Base-by-base conservation (phyloP, 768 basidiomycete species). In the Russula foetens region DNA sequence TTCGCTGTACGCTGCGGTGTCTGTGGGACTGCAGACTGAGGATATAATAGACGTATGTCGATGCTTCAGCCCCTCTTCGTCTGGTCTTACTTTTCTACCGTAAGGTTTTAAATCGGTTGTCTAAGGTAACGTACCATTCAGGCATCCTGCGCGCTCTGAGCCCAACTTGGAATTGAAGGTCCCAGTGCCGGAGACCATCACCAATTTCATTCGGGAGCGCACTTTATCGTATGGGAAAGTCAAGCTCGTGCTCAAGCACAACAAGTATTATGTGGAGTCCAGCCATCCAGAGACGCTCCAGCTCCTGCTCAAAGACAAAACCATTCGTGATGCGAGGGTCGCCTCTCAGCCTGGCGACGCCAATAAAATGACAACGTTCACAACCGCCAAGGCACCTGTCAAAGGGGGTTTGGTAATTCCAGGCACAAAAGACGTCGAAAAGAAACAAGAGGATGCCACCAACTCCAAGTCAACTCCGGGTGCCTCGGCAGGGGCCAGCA, bases 211-310 rank as follows among this genome's bases (percentile, higher is more conserved):
- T 67, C 86, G 90, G 67, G 88, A 92, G 63, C 90, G 95, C 65
- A 99, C 97, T 0, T 74, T 93, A 58, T 97, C 95, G 54, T 98
- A 98, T 68, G 97, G 97, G 54, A 99, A 99, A 76, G 92, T 98
- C 72, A 96, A 98, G 70, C 84, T 99, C 50, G 97, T 99, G 7
- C 77, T 99, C 66, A 98, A 99, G 71, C 90, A 98, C 71, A 98
- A 98, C 79, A 91, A 88, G 68, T 98, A 98, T 73, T 98, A 83
- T 67, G 92, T 99, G 68, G 97, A 99, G 72, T 96, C 93, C 29
- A 89, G 85, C 65, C 92, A 97, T 68, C 94, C 95, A 2, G 95
- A 98, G 57, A 93, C 92, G 12, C 79, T 98, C 28, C 90, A 97
- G 68, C 76, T 84, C 21, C 76, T 98, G 35, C 79, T 99, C 45